These are phyloP conservation scores for Trichosanthes truncata DNA, from an alignment of 306 rosid species.

Conservation along the genomic window DNA sequence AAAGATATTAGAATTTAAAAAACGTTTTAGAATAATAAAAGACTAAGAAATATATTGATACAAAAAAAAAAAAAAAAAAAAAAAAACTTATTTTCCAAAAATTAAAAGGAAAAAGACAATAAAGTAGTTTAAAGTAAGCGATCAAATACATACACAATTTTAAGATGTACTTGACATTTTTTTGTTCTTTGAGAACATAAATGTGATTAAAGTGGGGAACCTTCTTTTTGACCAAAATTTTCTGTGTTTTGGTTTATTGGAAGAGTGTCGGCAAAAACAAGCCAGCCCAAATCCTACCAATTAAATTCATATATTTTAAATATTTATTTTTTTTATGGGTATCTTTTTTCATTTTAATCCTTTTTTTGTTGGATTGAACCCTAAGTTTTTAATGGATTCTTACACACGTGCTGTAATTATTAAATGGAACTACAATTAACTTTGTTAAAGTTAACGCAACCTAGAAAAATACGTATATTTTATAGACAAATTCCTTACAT, in stretches of 20 bases:
- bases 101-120: neutral
- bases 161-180: neutral
- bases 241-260: neutral
- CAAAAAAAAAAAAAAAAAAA: too few species aligned
- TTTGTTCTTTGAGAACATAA: neutral
- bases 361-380: too few species aligned
- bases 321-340: neutral
- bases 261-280: slow-evolving; percentile 6
- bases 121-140: neutral
- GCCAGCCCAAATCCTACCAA: neutral
- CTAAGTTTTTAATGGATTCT: too few species aligned
- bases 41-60: neutral
- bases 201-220: neutral
- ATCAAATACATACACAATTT: neutral
- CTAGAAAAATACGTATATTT: too few species aligned
- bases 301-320: neutral
- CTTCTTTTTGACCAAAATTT: neutral
- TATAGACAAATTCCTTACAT: too few species aligned
- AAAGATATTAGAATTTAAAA: neutral
- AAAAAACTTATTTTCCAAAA: neutral
- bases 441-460: too few species aligned
- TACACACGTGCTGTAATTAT: too few species aligned
- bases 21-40: neutral
- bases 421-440: too few species aligned
- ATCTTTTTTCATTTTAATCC: too few species aligned